These are phyloP conservation scores for Candida tropicalis DNA, from an alignment of 1,139 yeast genomes.

Conservation along the genomic window DNA sequence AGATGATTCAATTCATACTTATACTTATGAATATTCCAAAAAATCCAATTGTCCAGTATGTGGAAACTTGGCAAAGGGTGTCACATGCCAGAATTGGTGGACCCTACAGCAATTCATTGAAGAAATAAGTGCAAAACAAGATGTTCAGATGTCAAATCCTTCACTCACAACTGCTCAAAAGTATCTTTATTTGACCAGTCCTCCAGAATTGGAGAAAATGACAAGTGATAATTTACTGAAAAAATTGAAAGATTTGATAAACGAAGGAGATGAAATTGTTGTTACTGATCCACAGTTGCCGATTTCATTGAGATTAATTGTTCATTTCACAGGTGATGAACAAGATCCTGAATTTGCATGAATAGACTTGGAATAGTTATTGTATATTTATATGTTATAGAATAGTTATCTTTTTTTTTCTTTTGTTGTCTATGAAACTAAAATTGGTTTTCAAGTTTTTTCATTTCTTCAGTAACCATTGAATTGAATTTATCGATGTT, in stretches of 20 bases:
- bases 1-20: conserved; percentile 72
- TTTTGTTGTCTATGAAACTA: not conserved
- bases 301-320: conserved; percentile 34
- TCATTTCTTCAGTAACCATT: conserved; percentile 41
- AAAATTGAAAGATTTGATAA: conserved; percentile 40
- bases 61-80: conserved; percentile 48
- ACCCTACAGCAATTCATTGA: conserved; percentile 54
- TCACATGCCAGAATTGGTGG: conserved; percentile 40
- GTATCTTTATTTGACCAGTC: conserved; percentile 53
- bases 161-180: conserved; percentile 48
- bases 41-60: conserved; percentile 75
- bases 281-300: conserved; percentile 63
- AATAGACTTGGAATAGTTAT: not conserved
- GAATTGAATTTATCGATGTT: conserved; percentile 54
- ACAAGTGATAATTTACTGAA: conserved; percentile 50
- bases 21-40: conserved; percentile 65
- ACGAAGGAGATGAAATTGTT: conserved; percentile 51
- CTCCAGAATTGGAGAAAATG: conserved; percentile 50
- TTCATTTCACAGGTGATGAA: conserved; percentile 28
- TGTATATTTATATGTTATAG: not conserved
- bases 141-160: conserved; percentile 50
- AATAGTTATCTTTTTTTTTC: not conserved
- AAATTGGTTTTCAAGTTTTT: conserved; percentile 14
- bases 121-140: conserved; percentile 31
- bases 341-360: conserved; percentile 16